Base-by-base conservation (phyloP, 805 yeast genomes). In the Debaryomyces castellii region DNA sequence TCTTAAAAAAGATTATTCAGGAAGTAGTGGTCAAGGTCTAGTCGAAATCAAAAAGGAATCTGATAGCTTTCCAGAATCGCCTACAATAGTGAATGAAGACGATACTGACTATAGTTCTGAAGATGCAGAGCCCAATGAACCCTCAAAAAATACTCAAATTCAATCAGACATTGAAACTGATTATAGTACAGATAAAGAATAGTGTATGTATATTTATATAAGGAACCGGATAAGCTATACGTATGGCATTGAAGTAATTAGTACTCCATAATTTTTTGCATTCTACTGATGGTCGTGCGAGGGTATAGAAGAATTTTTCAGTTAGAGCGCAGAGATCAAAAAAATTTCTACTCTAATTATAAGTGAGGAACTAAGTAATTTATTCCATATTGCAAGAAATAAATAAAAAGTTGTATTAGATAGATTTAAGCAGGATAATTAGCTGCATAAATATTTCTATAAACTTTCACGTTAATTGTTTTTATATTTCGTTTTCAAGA, bases 131-230 rank as follows among this genome's bases (percentile, higher is more conserved):
- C 3, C 34, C 7, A 14, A 14, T n/a, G 20, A 3, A 6, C 16
- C 20, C 7, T 11, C 34, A 3, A 30, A 16, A 30, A 17, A 11
- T 14, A 14, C 34, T 14, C 34, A 14, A 8, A 30, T 16, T 23
- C 45, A 40, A 20, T 41, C 39, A 11, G 48, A 42, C 7, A 28
- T 32, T 4, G 52, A 49, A 16, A 49, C 50, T 4, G 52, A 49
- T 30, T 49, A 49, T 32, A 44, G 48, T 34, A 35, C 46, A 4
- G 49, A 45, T 34, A 12, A 30, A 2, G 11, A 7, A 6, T 14
- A 30, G 17, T n/a, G 7, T 14, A 16, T 14, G 9, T 30, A 30
- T 14, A 30, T n/a, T n/a, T n/a, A n/a, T n/a, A n/a, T n/a, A n/a
- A n/a, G n/a, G n/a, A n/a, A n/a, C n/a, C n/a, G n/a, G n/a, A n/a